Conservation (phyloP, 2,329 filamentous ascomycete species). For the Apiospora arundinis region DNA sequence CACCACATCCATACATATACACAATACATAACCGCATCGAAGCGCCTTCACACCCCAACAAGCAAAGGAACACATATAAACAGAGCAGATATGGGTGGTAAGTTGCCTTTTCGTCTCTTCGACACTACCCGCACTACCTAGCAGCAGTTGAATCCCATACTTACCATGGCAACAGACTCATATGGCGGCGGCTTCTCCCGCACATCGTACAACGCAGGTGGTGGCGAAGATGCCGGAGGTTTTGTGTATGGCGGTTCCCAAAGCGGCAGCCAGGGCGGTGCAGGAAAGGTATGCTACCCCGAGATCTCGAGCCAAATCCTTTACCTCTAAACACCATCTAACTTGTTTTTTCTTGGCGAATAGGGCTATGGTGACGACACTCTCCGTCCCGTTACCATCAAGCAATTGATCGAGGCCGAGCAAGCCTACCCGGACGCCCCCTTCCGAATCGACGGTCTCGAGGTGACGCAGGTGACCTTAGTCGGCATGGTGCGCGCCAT, state of each 20-base stretch:
- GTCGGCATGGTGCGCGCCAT: constrained; percentile 91
- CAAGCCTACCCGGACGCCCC: constrained; percentile 75
- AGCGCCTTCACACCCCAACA: neutral
- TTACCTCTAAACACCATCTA: constrained; percentile 15
- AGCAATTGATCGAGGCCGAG: constrained; percentile 86
- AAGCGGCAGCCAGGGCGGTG: constrained; percentile 57
- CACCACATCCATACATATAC: neutral
- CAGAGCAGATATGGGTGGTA: constrained; percentile 1
- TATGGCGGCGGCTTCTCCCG: constrained; percentile 52
- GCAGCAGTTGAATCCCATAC: neutral
- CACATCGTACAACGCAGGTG: constrained; percentile 48
- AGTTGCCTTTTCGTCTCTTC: neutral
- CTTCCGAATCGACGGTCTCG: constrained; percentile 81
- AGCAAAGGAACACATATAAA: neutral
- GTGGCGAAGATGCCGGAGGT: constrained; percentile 51
- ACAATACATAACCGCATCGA: neutral
- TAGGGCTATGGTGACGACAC: constrained; percentile 79
- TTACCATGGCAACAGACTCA: constrained; percentile 14
- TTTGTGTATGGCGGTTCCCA: constrained; percentile 68
- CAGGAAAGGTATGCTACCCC: constrained; percentile 34
- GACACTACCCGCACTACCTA: neutral
- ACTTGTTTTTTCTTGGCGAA: constrained; percentile 8
- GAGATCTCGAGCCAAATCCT: constrained; percentile 18
- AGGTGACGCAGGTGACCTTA: constrained; percentile 80
- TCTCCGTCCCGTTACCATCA: constrained; percentile 91